A percentile compares a stretch with the other conserved stretches of the same genome.
These are phyloP conservation scores for Geosmithia putterillii DNA, from an alignment of 2,329 filamentous ascomycete genomes.

Conservation along the genomic window DNA sequence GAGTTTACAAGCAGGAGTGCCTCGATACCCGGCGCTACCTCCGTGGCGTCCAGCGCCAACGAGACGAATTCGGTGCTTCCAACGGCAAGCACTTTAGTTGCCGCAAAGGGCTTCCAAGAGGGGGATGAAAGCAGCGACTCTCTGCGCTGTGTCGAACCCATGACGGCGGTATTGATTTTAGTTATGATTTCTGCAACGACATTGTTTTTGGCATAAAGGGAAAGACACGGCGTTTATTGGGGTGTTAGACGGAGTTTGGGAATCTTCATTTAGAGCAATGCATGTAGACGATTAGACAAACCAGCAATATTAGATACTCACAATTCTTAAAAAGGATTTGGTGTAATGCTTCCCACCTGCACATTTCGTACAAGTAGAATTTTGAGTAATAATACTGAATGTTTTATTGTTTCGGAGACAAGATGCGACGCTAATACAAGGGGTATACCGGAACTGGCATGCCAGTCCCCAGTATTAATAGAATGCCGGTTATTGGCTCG, in stretches of 20 bases:
- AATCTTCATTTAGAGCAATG: background rate
- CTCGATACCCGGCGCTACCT: conserved; percentile 35
- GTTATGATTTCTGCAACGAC: background rate
- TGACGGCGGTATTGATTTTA: background rate
- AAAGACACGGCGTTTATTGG: too few relatives aligned
- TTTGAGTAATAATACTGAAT: background rate
- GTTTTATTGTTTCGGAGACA: background rate
- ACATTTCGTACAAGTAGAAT: too few relatives aligned
- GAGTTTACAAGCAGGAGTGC: conserved; percentile 36
- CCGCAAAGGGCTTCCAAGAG: conserved; percentile 18
- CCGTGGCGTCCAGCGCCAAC: conserved; percentile 25
- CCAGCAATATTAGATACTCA: too few relatives aligned
- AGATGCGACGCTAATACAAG: background rate
- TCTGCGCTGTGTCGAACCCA: conserved; percentile 1
- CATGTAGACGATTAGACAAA: too few relatives aligned
- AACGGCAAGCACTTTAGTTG: conserved; percentile 10
- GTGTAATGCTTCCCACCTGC: too few relatives aligned
- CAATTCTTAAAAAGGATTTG: too few relatives aligned
- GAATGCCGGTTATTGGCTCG: background rate
- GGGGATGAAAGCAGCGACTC: conserved; percentile 2
- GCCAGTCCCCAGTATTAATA: background rate
- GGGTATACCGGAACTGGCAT: background rate
- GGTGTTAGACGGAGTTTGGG: background rate
- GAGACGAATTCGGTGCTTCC: conserved; percentile 8
- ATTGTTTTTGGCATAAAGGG: background rate